phyloP scores from a whole-genome alignment of 164 flowering plant species.

The Berberis thunbergii region DNA sequence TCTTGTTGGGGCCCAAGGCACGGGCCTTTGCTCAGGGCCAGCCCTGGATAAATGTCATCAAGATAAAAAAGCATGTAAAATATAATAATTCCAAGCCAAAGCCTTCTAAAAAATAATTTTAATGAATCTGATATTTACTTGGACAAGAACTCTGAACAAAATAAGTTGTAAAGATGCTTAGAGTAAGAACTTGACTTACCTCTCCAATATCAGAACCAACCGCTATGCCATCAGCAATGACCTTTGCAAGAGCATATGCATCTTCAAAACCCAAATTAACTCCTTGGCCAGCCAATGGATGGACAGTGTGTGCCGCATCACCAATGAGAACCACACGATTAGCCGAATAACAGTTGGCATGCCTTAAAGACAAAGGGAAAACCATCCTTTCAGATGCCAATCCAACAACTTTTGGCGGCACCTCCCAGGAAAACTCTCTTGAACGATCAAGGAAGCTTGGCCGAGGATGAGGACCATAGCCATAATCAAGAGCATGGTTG shows the following conservation, averaged over 20 bases:
- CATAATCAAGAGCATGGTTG: slow-evolving; percentile 72
- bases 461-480: slow-evolving; percentile 83
- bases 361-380: slow-evolving; percentile 84
- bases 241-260: slow-evolving; percentile 63
- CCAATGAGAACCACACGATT: slow-evolving; percentile 78
- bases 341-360: slow-evolving; percentile 63
- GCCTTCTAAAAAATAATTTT: too few species aligned
- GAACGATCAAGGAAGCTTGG: slow-evolving; percentile 25
- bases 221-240: slow-evolving; percentile 72
- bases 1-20: too few species aligned
- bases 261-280: slow-evolving; percentile 96
- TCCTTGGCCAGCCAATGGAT: slow-evolving; percentile 99
- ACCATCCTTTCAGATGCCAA: slow-evolving; percentile 78
- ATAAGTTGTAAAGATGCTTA: slow-evolving; percentile 7
- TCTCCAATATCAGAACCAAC: slow-evolving; percentile 84
- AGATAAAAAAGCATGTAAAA: too few species aligned
- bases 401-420: slow-evolving; percentile 73
- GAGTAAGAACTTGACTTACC: slow-evolving; percentile 51
- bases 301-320: slow-evolving; percentile 97
- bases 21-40: too few species aligned
- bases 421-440: slow-evolving; percentile 52
- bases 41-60: too few species aligned
- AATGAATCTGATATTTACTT: too few species aligned
- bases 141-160: too few species aligned
- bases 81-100: too few species aligned